Percentiles rank a stretch among this genome's conserved stretches.
phyloP scores from a whole-genome alignment of 2,329 filamentous ascomycete species.

The Pleurostoma richardsiae region DNA sequence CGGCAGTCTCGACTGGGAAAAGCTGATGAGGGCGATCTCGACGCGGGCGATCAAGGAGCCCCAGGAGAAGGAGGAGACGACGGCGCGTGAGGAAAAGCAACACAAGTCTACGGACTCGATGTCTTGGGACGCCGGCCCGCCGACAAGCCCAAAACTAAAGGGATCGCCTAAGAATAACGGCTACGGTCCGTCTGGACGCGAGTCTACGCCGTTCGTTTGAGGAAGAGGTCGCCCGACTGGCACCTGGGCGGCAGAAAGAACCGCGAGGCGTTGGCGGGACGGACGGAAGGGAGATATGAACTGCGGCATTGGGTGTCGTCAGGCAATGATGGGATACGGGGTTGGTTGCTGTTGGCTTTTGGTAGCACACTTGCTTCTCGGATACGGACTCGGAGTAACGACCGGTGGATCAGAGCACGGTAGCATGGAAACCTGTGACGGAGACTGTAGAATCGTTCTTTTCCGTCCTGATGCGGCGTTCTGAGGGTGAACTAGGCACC shows the following conservation, averaged over 20 bases:
- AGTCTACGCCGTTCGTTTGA: not conserved
- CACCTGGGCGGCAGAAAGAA: no score
- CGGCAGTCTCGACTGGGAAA: not conserved
- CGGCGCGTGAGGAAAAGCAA: not conserved
- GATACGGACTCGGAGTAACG: no score
- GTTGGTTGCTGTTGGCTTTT: no score
- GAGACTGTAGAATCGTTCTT: not conserved
- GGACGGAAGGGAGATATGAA: no score
- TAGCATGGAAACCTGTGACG: no score
- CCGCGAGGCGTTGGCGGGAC: no score
- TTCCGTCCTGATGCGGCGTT: not conserved
- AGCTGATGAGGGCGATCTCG: not conserved
- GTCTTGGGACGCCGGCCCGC: not conserved
- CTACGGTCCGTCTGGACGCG: not conserved
- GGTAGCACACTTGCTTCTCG: no score
- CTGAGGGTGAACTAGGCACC: not conserved
- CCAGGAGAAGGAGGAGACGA: not conserved
- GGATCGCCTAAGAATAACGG: not conserved
- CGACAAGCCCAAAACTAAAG: not conserved
- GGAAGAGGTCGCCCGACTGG: not conserved
- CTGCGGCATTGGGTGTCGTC: no score
- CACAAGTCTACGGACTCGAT: not conserved
- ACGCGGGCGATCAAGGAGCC: not conserved
- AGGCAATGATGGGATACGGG: no score
- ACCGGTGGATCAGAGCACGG: no score